A percentile compares a stretch with the other conserved stretches of the same genome.
These are phyloP conservation scores for Cardamine chenopodiifolia DNA, from an alignment of 345 rosid species.

Conservation along the genomic window DNA sequence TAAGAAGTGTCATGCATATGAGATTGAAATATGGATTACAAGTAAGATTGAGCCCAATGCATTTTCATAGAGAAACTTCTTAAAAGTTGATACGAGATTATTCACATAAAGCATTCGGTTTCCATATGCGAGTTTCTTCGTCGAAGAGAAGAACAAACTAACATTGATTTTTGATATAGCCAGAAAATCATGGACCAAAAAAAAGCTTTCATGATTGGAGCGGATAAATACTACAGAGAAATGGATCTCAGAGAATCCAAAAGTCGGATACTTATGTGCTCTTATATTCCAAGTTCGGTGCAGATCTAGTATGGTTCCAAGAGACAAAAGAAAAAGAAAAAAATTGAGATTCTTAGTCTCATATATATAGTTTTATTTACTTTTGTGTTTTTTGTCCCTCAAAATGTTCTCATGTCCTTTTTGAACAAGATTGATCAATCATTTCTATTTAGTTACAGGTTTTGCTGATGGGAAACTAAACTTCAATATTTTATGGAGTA, in stretches of 20 bases:
- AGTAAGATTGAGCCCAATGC: not conserved
- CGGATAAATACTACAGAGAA: not conserved
- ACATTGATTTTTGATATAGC: not conserved
- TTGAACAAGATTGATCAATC: not conserved
- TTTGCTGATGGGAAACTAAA: not conserved
- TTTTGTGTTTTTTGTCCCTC: not conserved
- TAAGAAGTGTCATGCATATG: not conserved
- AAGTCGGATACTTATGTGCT: not conserved
- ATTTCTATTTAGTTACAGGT: too few species aligned
- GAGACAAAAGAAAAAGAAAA: not conserved
- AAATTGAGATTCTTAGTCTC: not conserved
- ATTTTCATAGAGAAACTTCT: not conserved
- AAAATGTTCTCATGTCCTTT: not conserved
- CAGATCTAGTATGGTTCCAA: not conserved
- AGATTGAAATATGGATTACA: not conserved
- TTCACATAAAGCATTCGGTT: not conserved
- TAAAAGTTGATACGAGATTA: not conserved
- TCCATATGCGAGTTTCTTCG: not conserved
- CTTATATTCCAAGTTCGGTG: not conserved
- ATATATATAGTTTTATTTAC: not conserved
- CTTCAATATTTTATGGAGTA: not conserved
- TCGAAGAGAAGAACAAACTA: not conserved
- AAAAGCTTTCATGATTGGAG: not conserved
- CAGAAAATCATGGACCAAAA: not conserved
- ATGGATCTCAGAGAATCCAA: not conserved